phyloP scores from a whole-genome alignment of 495 filamentous ascomycete species.

The Rhypophila decipiens region DNA sequence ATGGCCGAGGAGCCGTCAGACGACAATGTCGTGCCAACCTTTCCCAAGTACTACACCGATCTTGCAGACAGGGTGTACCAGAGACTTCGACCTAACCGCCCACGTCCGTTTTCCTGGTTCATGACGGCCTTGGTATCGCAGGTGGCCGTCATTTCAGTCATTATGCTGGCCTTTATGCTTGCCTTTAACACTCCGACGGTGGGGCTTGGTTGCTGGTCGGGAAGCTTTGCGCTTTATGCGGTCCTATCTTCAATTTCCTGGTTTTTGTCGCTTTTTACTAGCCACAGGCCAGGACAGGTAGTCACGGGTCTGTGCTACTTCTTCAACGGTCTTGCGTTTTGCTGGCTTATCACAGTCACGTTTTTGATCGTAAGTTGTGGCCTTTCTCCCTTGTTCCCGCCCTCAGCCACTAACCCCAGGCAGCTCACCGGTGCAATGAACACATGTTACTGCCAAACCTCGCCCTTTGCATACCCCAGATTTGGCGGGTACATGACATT shows the following conservation, averaged over 20 bases:
- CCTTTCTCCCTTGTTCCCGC: neutral
- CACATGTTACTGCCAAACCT: constrained; percentile 7
- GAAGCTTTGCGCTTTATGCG: neutral
- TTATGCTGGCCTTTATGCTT: constrained; percentile 8
- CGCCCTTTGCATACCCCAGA: neutral
- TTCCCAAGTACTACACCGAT: neutral
- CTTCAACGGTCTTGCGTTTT: constrained; percentile 1
- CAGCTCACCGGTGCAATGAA: constrained; percentile 30
- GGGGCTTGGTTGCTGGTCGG: constrained; percentile 1
- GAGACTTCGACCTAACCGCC: neutral
- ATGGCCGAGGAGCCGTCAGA: neutral
- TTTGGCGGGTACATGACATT: constrained; percentile 25
- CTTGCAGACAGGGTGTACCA: neutral
- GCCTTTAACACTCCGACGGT: constrained; percentile 8
- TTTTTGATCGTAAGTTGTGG: constrained; percentile 1
- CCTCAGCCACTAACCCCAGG: too few relatives aligned
- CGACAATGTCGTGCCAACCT: neutral
- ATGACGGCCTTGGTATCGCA: neutral
- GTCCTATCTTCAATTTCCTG: neutral
- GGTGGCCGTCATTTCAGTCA: neutral
- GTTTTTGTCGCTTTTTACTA: constrained; percentile 3
- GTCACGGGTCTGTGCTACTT: neutral
- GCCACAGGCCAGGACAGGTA: neutral
- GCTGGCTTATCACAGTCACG: neutral
- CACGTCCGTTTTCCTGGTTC: constrained; percentile 1